These are phyloP conservation scores for Dendrobium chrysotoxum DNA, from an alignment of 106 monocot species.

Conservation along the genomic window DNA sequence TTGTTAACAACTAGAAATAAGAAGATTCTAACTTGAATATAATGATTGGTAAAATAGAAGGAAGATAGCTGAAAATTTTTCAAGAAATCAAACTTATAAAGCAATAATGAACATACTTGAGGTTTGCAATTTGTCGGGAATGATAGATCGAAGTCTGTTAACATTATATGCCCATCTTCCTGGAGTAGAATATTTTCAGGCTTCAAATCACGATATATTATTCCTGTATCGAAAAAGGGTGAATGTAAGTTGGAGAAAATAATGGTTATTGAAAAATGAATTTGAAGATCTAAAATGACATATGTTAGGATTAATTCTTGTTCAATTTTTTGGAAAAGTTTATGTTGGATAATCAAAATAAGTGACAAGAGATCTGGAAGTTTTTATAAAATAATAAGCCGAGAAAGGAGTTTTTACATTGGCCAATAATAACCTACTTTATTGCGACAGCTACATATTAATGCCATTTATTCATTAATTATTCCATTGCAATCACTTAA, in stretches of 20 bases:
- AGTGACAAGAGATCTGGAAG: background rate
- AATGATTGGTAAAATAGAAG: background rate
- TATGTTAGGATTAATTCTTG: background rate
- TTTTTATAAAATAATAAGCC: background rate
- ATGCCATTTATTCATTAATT: background rate
- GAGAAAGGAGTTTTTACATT: background rate
- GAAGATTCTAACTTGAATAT: too few species aligned
- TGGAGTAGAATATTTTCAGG: conserved; percentile 97
- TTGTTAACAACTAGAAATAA: background rate
- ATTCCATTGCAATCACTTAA: background rate
- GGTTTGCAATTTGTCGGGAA: conserved; percentile 83
- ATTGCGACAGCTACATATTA: background rate
- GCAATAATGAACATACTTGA: conserved; percentile 38
- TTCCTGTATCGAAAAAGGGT: conserved; percentile 44
- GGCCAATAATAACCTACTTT: background rate
- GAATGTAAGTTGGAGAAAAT: background rate
- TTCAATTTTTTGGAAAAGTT: background rate
- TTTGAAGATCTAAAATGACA: background rate
- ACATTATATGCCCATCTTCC: conserved; percentile 82
- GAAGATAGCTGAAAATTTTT: background rate
- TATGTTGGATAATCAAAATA: background rate
- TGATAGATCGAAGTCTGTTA: conserved; percentile 94
- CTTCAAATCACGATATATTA: conserved; percentile 95
- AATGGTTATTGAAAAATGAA: conserved; percentile 5
- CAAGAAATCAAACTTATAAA: background rate